Evolutionary conservation across 768 basidiomycete genomes (phyloP).

Genomic region (Naematelia aurantialba): DNA sequence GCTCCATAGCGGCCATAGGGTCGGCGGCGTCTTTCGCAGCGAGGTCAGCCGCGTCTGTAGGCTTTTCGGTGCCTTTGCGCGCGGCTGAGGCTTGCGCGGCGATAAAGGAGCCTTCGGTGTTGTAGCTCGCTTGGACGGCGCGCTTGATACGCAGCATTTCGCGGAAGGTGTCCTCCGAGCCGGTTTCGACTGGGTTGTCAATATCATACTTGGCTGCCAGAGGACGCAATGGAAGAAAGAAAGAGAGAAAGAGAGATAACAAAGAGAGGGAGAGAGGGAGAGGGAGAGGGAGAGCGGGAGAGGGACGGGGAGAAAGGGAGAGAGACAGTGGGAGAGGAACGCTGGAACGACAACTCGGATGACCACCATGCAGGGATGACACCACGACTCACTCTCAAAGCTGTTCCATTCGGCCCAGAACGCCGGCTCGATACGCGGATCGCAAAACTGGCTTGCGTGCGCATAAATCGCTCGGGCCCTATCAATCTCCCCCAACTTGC

Average conservation of each 20-base stretch:
- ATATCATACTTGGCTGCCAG: too few species aligned
- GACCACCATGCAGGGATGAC: too few species aligned
- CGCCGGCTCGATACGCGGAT: conserved; percentile 75
- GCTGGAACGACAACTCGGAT: too few species aligned
- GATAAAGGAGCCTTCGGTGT: conserved; percentile 78
- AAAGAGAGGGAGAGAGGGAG: neutral
- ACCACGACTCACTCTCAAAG: conserved; percentile 69
- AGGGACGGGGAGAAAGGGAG: neutral
- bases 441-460: conserved; percentile 97
- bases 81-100: conserved; percentile 83
- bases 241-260: neutral
- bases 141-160: conserved; percentile 77
- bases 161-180: conserved; percentile 94
- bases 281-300: neutral
- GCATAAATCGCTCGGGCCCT: conserved; percentile 93
- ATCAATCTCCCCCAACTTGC: conserved; percentile 98
- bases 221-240: neutral
- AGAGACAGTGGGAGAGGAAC: too few species aligned
- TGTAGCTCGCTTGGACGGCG: conserved; percentile 97
- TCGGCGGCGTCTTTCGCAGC: conserved; percentile 56
- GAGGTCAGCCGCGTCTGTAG: conserved; percentile 52
- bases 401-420: conserved; percentile 97
- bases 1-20: conserved; percentile 71
- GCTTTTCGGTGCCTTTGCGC: conserved; percentile 58
- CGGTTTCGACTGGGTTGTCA: conserved; percentile 67